These are phyloP conservation scores for Penicillium sp. DNA, from an alignment of 2,329 filamentous ascomycete genomes.

Conservation along the genomic window DNA sequence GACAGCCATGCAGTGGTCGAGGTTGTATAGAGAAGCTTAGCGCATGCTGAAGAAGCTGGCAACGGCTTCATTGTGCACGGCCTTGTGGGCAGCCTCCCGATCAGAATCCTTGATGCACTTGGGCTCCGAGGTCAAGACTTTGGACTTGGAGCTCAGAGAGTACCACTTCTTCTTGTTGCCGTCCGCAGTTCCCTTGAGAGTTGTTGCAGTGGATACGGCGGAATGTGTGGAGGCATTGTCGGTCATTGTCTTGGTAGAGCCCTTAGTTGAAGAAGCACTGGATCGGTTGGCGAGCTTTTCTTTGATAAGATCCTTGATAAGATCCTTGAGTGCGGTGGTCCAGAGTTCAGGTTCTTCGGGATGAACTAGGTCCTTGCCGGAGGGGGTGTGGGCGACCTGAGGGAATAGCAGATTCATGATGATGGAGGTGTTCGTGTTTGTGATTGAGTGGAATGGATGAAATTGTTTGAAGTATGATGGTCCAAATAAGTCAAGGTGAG, in stretches of 20 bases:
- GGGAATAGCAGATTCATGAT: conserved; percentile 2
- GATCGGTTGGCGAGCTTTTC: neutral
- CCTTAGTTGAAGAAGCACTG: neutral
- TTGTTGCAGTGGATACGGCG: conserved; percentile 25
- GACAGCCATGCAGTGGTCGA: neutral
- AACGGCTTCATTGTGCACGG: conserved; percentile 23
- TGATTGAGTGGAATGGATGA: neutral
- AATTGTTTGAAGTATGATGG: neutral
- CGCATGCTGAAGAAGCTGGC: conserved; percentile 25
- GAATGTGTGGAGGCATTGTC: conserved; percentile 24
- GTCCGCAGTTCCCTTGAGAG: conserved; percentile 22
- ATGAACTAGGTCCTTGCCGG: neutral
- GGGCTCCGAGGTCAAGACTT: neutral
- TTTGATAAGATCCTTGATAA: neutral
- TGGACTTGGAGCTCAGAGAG: conserved; percentile 15
- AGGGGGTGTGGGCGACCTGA: neutral
- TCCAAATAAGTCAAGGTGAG: neutral
- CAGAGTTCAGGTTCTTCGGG: neutral
- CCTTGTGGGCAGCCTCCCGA: conserved; percentile 8
- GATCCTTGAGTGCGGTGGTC: neutral
- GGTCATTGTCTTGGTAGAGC: conserved; percentile 9
- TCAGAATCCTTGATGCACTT: neutral
- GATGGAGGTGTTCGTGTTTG: neutral
- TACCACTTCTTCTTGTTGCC: conserved; percentile 21
- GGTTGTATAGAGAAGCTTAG: conserved; percentile 6